phyloP scores from a whole-genome alignment of 768 basidiomycete genomes.

The Rhizopogon vinicolor region DNA sequence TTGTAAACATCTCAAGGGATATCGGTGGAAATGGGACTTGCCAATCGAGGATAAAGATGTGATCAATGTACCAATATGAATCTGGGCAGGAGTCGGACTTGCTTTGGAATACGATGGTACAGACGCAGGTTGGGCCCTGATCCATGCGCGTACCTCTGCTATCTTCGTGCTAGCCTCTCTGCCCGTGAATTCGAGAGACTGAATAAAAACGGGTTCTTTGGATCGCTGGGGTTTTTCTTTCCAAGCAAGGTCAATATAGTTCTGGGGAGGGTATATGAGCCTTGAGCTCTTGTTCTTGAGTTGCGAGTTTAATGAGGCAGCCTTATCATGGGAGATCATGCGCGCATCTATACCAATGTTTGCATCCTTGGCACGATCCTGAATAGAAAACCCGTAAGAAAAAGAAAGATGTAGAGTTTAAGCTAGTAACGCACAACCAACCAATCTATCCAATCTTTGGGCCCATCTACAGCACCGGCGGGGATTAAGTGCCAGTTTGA shows the following conservation, averaged over 20 bases:
- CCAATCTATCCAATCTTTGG: constrained; percentile 80
- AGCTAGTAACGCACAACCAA: constrained; percentile 45
- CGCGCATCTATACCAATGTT: constrained; percentile 83
- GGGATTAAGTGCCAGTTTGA: constrained; percentile 66
- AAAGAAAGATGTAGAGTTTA: constrained; percentile 1
- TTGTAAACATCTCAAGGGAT: neutral
- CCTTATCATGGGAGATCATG: constrained; percentile 74
- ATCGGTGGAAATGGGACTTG: constrained; percentile 26
- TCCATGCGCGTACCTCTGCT: constrained; percentile 64
- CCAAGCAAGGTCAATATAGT: constrained; percentile 82
- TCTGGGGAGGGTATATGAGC: constrained; percentile 77
- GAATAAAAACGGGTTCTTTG: constrained; percentile 59
- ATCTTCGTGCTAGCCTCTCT: constrained; percentile 69
- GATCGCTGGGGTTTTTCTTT: constrained; percentile 70
- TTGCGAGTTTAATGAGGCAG: constrained; percentile 52
- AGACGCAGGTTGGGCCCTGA: constrained; percentile 53
- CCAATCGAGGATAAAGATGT: constrained; percentile 70
- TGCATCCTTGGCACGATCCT: constrained; percentile 36
- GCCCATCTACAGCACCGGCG: constrained; percentile 47
- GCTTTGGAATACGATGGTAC: constrained; percentile 59
- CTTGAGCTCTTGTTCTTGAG: constrained; percentile 53
- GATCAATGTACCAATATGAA: constrained; percentile 63
- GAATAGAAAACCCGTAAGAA: constrained; percentile 12
- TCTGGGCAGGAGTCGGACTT: constrained; percentile 55
- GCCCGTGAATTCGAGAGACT: constrained; percentile 66